Percentiles rank a stretch among this genome's conserved stretches.
phyloP scores from a whole-genome alignment of 163 green algal species.

The Chlamydomonas reinhardtii region DNA sequence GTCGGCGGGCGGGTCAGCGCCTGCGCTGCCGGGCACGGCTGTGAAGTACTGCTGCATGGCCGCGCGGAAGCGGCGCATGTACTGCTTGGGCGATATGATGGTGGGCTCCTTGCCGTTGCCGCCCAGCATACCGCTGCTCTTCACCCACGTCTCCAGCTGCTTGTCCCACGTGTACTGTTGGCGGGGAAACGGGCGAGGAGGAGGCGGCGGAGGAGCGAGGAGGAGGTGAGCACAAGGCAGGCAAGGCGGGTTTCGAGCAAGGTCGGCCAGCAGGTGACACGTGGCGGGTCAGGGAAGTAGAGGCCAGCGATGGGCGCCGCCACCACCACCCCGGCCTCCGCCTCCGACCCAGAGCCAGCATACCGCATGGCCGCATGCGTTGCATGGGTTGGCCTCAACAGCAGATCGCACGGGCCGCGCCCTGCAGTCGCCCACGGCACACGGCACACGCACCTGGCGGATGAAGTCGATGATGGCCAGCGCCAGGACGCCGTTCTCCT shows the following conservation, averaged over 20 bases:
- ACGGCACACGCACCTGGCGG: slow-evolving; percentile 76
- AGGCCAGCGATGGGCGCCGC: too few species aligned
- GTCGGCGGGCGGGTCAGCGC: slow-evolving; percentile 62
- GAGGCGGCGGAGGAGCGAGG: neutral
- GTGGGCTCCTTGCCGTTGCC: slow-evolving; percentile 88
- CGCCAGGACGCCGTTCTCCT: slow-evolving; percentile 76
- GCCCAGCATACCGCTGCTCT: slow-evolving; percentile 89
- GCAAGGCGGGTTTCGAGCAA: neutral
- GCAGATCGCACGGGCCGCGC: too few species aligned
- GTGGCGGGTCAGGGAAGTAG: too few species aligned
- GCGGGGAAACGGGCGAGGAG: neutral
- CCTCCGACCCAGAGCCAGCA: too few species aligned
- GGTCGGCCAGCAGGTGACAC: too few species aligned
- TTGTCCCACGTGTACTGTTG: slow-evolving; percentile 98
- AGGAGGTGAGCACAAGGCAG: neutral
- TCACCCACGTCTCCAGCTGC: slow-evolving; percentile 97
- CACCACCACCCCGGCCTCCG: too few species aligned
- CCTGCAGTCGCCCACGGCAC: too few species aligned
- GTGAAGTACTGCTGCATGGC: slow-evolving; percentile 87
- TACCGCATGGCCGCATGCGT: too few species aligned
- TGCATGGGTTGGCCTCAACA: too few species aligned
- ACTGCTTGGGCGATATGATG: slow-evolving; percentile 95
- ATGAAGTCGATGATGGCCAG: slow-evolving; percentile 98
- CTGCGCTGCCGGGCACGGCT: slow-evolving; percentile 65
- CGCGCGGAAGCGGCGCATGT: slow-evolving; percentile 79